phyloP scores from a whole-genome alignment of 352 stramenopile genomes.

The Phytophthora ohioensis region DNA sequence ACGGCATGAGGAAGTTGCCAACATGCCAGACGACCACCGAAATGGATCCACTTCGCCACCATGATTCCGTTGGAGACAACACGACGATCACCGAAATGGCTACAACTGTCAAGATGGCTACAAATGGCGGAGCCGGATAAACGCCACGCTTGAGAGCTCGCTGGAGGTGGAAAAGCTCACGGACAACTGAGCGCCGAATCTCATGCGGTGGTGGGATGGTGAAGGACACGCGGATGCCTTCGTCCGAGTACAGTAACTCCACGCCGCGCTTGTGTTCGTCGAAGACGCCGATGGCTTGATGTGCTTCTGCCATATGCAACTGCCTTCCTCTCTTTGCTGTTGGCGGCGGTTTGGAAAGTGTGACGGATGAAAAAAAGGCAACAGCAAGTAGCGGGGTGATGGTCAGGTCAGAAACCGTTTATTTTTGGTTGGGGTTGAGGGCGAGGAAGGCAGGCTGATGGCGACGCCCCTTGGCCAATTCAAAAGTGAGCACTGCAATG shows the following conservation, averaged over 20 bases:
- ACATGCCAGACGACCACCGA: constrained; percentile 84
- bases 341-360: constrained; percentile 26
- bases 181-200: constrained; percentile 68
- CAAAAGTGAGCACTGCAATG: constrained; percentile 18
- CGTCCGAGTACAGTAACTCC: constrained; percentile 86
- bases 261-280: constrained; percentile 89
- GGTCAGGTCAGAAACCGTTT: constrained; percentile 19
- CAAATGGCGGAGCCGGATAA: constrained; percentile 79
- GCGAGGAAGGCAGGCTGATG: background rate
- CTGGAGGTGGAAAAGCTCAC: constrained; percentile 77
- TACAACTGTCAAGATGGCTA: constrained; percentile 63
- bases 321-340: constrained; percentile 12
- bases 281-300: constrained; percentile 87
- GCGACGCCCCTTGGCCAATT: constrained; percentile 13
- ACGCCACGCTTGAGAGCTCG: constrained; percentile 74
- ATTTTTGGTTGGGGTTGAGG: background rate
- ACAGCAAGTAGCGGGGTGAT: constrained; percentile 33
- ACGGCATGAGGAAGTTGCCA: constrained; percentile 82
- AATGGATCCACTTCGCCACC: constrained; percentile 82
- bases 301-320: constrained; percentile 81
- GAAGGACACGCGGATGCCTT: constrained; percentile 87
- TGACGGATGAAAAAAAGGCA: constrained; percentile 15
- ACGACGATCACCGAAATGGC: constrained; percentile 72
- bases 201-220: constrained; percentile 84
- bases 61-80: constrained; percentile 75